Evolutionary conservation across 106 monocot genomes (phyloP), one percentile per base, ranked within the genome.

Genomic region (Ottelia alismoides): DNA sequence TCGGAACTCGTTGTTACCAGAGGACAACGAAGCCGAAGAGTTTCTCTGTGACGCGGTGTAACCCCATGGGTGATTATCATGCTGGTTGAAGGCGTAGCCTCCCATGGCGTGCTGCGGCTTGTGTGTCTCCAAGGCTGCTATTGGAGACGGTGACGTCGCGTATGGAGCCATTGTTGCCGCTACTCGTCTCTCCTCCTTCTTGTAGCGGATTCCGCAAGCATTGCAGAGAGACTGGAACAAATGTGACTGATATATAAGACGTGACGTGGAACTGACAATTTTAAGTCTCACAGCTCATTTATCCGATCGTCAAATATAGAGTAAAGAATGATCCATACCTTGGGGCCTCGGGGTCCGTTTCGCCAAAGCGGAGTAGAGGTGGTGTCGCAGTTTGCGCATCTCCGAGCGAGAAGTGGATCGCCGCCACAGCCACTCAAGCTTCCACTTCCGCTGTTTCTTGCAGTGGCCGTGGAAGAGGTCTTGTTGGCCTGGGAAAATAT

Each of bases 321-420:
- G 19, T 0, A 52, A 25, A 45, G 16, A 65, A 22, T 44, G 2
- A 16, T 18, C 6, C 30, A 47, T 61, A 90, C 96, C 96, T 98
- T 98, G 16, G 96, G 96, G 18, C 96, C 96, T 2, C 85, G 70
- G 12, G 96, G 96, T 3, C 96, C 96, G 35, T 98, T 98, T 45
- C 96, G 48, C 96, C 96, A 98, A 24, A 98, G 79, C 5, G 96
- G 96, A 2, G 96, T 98, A 24, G 90, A 90, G 11, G 82, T 86
- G 51, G 96, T 98, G 65, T 98, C 85, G 61, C 96, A 98, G 82
- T 85, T 98, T 23, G 96, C 89, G 58, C 96, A 98, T 22, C 96
- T 56, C 25, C 96, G 81, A 22, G 87, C 77, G 3, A 73, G 72
- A 11, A 76, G 64, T 1, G 83, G 68, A 23, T 69, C 86, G 1